Conservation (phyloP, 2,329 filamentous ascomycete genomes). For the Scopulariopsis brevicaulis region DNA sequence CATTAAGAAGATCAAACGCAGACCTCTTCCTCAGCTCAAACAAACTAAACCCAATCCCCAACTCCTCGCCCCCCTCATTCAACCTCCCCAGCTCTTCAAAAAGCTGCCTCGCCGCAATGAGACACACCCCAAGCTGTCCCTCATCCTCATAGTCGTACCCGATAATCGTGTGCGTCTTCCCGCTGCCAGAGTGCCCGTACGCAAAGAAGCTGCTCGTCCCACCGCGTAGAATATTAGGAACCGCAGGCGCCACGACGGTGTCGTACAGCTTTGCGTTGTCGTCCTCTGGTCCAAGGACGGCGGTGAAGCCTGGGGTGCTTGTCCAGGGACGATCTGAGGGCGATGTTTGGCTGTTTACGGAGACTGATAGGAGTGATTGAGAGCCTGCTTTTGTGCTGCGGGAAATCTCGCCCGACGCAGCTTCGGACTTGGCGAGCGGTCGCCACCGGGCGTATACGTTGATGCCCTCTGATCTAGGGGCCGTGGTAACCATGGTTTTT, state of each 20-base stretch:
- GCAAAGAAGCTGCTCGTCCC: conserved; percentile 54
- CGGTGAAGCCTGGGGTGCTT: conserved; percentile 11
- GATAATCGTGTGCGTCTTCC: conserved; percentile 77
- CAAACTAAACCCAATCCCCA: conserved; percentile 24
- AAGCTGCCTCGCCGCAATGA: conserved; percentile 20
- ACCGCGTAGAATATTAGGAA: conserved; percentile 20
- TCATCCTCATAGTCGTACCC: conserved; percentile 25
- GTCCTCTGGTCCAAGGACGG: conserved; percentile 14
- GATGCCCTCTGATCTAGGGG: background rate
- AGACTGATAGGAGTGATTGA: background rate
- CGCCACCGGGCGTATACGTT: background rate
- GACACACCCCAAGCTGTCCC: conserved; percentile 21
- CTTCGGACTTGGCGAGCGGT: background rate
- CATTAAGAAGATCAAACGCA: conserved; percentile 28
- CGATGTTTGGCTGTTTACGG: background rate
- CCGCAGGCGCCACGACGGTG: conserved; percentile 17
- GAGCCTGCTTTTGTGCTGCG: background rate
- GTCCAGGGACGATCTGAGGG: conserved; percentile 10
- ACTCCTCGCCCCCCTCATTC: conserved; percentile 11
- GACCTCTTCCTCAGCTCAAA: conserved; percentile 28
- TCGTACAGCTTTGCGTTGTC: conserved; percentile 13
- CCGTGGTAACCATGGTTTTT: too few species aligned
- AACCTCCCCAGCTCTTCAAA: conserved; percentile 13
- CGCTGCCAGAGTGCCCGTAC: conserved; percentile 84
- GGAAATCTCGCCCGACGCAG: background rate